phyloP scores from a whole-genome alignment of 257 asterid species.

The Paraleonurus japonicus region DNA sequence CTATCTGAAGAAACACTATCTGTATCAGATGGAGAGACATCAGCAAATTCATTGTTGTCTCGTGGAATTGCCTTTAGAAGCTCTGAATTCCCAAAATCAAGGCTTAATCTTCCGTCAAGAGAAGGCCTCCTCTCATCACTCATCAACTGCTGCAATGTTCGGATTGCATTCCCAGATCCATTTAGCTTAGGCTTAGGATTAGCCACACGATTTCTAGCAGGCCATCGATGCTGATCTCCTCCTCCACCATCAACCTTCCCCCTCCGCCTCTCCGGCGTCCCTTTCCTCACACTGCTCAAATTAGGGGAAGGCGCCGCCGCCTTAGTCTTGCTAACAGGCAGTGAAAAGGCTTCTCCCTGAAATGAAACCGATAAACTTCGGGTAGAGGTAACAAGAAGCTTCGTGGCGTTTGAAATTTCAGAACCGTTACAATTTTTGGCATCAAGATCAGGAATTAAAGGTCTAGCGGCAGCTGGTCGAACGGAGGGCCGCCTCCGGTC shows the following conservation, averaged over 20 bases:
- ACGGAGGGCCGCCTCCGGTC: constrained; percentile 70
- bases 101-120: constrained; percentile 59
- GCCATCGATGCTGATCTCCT: constrained; percentile 98
- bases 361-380: constrained; percentile 91
- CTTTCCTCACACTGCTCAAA: constrained; percentile 69
- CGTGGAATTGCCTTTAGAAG: constrained; percentile 41
- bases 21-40: constrained; percentile 79
- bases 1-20: constrained; percentile 97
- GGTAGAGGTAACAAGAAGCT: constrained; percentile 74
- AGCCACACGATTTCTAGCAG: constrained; percentile 55
- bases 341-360: constrained; percentile 87
- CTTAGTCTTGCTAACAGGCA: constrained; percentile 87
- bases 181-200: constrained; percentile 50
- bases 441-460: constrained; percentile 68
- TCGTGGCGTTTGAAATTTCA: constrained; percentile 74
- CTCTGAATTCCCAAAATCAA: constrained; percentile 64
- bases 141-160: constrained; percentile 62
- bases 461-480: constrained; percentile 54
- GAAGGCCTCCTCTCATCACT: constrained; percentile 81
- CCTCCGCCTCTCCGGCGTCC: constrained; percentile 81
- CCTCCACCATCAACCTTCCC: constrained; percentile 59
- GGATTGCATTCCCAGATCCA: constrained; percentile 60
- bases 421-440: constrained; percentile 41
- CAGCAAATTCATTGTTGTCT: constrained; percentile 53
- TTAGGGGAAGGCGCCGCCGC: constrained; percentile 66